phyloP scores from a whole-genome alignment of 225 moss, liverwort and hornwort genomes.

The Polytrichum commune region DNA sequence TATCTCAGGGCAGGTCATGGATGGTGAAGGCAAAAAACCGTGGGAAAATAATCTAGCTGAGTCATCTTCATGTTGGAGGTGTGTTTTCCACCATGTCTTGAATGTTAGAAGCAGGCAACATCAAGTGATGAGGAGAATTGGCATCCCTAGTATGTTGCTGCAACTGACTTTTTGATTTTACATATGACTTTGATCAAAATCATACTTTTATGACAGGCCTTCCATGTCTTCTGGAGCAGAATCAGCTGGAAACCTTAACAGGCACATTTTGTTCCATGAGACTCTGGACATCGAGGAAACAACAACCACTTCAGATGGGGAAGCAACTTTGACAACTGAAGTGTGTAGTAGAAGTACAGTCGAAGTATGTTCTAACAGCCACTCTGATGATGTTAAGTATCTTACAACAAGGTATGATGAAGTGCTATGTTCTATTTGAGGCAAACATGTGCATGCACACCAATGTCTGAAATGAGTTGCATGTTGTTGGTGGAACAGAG shows the following conservation, averaged over 20 bases:
- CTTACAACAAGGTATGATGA: conserved; percentile 22
- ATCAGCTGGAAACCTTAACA: conserved; percentile 15
- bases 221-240: conserved; percentile 24
- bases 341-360: conserved; percentile 14
- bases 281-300: conserved; percentile 13
- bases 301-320: conserved; percentile 11
- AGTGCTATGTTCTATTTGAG: conserved; percentile 4
- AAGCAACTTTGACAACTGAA: conserved; percentile 20
- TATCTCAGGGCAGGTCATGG: conserved; percentile 70
- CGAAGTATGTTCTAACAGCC: conserved; percentile 9
- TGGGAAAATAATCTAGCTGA: conserved; percentile 12
- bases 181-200: background rate
- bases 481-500: background rate
- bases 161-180: background rate
- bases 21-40: conserved; percentile 8
- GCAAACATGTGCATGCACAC: background rate
- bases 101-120: background rate
- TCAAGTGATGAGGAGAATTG: too few species aligned
- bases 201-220: conserved; percentile 16
- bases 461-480: background rate
- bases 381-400: conserved; percentile 3
- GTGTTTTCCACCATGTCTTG: background rate
- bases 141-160: conserved; percentile 2
- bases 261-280: conserved; percentile 14
- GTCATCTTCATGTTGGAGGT: conserved; percentile 34